Evolutionary conservation across 2,329 filamentous ascomycete genomes (phyloP).

Genomic region (Pseudodiploospora longispora): DNA sequence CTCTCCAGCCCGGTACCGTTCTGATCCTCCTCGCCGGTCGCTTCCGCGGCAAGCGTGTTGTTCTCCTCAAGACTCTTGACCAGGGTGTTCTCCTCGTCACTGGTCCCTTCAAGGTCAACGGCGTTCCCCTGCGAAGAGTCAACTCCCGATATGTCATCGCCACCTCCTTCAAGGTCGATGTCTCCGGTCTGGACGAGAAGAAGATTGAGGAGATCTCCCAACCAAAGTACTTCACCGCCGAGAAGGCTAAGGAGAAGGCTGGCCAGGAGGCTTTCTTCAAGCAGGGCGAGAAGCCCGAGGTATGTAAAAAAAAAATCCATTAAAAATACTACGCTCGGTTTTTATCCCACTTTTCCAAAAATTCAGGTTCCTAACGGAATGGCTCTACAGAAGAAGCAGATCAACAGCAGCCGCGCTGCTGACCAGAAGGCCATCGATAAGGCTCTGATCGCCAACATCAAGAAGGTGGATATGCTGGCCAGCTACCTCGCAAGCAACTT

Average conservation of each 20-base stretch:
- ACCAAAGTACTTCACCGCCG: slow-evolving; percentile 90
- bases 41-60: slow-evolving; percentile 99
- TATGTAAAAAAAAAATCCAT: slow-evolving; percentile 38
- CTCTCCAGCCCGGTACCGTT: slow-evolving; percentile 88
- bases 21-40: slow-evolving; percentile 98
- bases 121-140: slow-evolving; percentile 90
- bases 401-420: slow-evolving; percentile 80
- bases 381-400: slow-evolving; percentile 80
- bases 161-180: slow-evolving; percentile 76
- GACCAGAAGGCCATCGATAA: slow-evolving; percentile 99
- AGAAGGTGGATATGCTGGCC: slow-evolving; percentile 92
- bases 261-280: slow-evolving; percentile 99
- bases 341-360: not conserved
- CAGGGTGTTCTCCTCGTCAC: slow-evolving; percentile 98
- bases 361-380: slow-evolving; percentile 15
- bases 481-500: slow-evolving; percentile 94
- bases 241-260: slow-evolving; percentile 92
- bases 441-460: slow-evolving; percentile 88
- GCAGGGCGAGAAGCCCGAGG: slow-evolving; percentile 96
- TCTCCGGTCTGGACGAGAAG: slow-evolving; percentile 77
- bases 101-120: slow-evolving; percentile 99
- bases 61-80: slow-evolving; percentile 95
- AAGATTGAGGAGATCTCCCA: slow-evolving; percentile 75
- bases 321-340: not conserved
- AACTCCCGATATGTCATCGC: slow-evolving; percentile 92